A percentile compares a stretch with the other conserved stretches of the same genome.
Evolutionary conservation across 352 stramenopile species (phyloP).

Genomic region (Phytophthora chlamydospora): DNA sequence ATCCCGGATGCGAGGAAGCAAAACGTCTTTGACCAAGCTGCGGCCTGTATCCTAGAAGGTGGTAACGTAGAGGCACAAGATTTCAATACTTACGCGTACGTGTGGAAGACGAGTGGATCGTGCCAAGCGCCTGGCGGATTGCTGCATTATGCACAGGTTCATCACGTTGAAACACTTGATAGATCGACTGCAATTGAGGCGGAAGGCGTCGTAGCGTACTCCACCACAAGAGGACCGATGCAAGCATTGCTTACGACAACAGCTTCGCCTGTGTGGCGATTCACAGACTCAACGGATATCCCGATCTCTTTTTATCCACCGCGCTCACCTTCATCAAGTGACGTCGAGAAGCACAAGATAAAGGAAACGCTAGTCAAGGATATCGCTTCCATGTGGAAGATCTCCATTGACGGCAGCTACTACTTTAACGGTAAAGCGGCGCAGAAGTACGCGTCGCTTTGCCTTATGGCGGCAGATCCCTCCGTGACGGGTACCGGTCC

Average conservation of each 20-base stretch:
- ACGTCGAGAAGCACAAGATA: conserved; percentile 24
- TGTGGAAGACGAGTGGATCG: conserved; percentile 48
- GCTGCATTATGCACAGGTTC: conserved; percentile 51
- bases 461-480: conserved; percentile 35
- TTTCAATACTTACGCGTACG: conserved; percentile 40
- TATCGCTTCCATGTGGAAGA: conserved; percentile 29
- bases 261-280: conserved; percentile 32
- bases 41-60: conserved; percentile 40
- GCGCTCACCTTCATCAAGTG: conserved; percentile 11
- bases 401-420: conserved; percentile 34
- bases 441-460: conserved; percentile 47
- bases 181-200: conserved; percentile 30
- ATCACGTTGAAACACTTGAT: conserved; percentile 56
- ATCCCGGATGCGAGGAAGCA: conserved; percentile 24
- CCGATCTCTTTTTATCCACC: conserved; percentile 42
- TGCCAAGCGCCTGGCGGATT: conserved; percentile 33
- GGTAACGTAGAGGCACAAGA: conserved; percentile 39
- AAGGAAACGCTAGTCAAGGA: conserved; percentile 30
- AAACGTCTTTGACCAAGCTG: conserved; percentile 29
- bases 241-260: conserved; percentile 36
- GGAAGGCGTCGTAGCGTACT: conserved; percentile 23
- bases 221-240: conserved; percentile 54
- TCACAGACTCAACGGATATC: conserved; percentile 38
- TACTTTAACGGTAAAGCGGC: conserved; percentile 47
- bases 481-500: conserved; percentile 18